These are phyloP conservation scores for Vitis hybrid DNA, from an alignment of 177 flowering plant species.

Conservation along the genomic window DNA sequence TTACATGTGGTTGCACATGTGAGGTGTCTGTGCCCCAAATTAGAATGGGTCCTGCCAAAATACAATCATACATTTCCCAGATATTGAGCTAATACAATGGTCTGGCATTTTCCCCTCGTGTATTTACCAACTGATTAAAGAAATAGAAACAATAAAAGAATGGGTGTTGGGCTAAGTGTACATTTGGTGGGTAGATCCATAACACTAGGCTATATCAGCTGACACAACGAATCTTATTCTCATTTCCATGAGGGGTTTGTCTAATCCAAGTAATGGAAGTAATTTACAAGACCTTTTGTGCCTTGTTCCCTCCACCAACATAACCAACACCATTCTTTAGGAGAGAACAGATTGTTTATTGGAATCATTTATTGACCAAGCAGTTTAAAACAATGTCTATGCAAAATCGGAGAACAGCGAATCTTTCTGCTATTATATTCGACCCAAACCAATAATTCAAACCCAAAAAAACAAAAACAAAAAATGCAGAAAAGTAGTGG, in stretches of 20 bases:
- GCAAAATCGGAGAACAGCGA: background rate
- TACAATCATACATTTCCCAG: no score
- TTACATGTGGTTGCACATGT: no score
- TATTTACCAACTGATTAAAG: conserved; percentile 3
- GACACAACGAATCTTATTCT: conserved; percentile 18
- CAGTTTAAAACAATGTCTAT: background rate
- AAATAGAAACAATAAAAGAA: conserved; percentile 49
- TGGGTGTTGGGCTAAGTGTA: conserved; percentile 37
- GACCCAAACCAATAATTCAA: background rate
- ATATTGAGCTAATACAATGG: no score
- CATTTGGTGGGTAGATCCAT: background rate
- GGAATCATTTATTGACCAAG: background rate
- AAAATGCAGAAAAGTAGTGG: no score
- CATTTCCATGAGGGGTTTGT: conserved; percentile 9
- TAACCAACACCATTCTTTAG: conserved; percentile 12
- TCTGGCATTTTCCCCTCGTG: no score
- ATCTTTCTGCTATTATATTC: background rate
- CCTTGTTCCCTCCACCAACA: conserved; percentile 10
- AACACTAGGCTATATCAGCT: background rate
- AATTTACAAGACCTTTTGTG: conserved; percentile 1
- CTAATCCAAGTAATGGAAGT: conserved; percentile 8
- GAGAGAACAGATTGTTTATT: background rate
- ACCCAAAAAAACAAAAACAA: no score
- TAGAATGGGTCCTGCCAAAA: no score
- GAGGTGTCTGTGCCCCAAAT: no score